Evolutionary conservation across 2,329 filamentous ascomycete species (phyloP).

Genomic region (Neopestalotiopsis rosae): DNA sequence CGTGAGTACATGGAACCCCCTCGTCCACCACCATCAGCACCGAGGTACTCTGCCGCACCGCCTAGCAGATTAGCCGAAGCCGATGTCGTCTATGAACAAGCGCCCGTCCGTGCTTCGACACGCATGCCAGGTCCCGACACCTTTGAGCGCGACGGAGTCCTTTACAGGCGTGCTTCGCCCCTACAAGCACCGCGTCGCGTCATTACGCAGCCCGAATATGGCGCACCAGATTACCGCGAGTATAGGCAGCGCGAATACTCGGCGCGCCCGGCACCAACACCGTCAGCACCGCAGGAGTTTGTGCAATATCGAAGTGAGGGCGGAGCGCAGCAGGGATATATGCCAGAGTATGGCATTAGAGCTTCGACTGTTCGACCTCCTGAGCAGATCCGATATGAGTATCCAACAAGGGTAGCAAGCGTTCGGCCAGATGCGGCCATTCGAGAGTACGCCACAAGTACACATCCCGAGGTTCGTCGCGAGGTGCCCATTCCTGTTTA

Average conservation of each 20-base stretch:
- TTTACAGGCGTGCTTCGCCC: conserved; percentile 59
- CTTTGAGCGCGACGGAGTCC: conserved; percentile 54
- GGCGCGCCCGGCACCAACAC: conserved; percentile 50
- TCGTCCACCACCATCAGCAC: conserved; percentile 48
- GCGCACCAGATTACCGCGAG: conserved; percentile 55
- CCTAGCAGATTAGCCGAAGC: conserved; percentile 49
- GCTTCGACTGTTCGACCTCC: conserved; percentile 64
- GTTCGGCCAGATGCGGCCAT: conserved; percentile 45
- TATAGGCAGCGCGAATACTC: conserved; percentile 66
- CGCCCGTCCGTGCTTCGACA: conserved; percentile 56
- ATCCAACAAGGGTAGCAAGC: conserved; percentile 48
- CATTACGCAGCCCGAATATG: conserved; percentile 67
- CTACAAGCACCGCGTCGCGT: conserved; percentile 58
- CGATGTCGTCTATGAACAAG: conserved; percentile 71
- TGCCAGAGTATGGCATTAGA: conserved; percentile 60
- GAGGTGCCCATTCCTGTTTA: conserved; percentile 32
- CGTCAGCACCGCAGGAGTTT: conserved; percentile 49
- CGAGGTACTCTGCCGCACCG: conserved; percentile 58
- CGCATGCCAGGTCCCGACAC: conserved; percentile 52
- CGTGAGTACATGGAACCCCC: conserved; percentile 74
- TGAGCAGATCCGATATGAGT: conserved; percentile 50
- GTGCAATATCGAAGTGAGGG: conserved; percentile 50
- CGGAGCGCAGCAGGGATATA: conserved; percentile 48
- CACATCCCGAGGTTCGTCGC: conserved; percentile 44
- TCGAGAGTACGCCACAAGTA: conserved; percentile 54